Percentiles rank a stretch among this genome's conserved stretches.
Conservation (phyloP, 495 filamentous ascomycete genomes). For the Neurospora sp. region DNA sequence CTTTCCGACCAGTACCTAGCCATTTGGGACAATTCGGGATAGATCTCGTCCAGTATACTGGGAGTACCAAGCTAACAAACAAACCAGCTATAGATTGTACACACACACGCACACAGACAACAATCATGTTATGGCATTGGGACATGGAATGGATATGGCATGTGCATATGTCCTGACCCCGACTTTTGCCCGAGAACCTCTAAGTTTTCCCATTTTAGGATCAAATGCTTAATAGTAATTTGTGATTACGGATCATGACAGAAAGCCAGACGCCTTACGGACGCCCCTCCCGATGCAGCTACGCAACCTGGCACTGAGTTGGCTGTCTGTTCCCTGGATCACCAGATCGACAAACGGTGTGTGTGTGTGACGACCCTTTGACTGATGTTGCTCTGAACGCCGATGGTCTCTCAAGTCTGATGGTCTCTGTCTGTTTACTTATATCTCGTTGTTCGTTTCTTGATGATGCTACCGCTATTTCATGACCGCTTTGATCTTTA, state of each 20-base stretch:
- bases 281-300: background rate
- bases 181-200: background rate
- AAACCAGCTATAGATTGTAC: too few relatives aligned
- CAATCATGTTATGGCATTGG: background rate
- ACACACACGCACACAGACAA: background rate
- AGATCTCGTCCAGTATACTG: too few relatives aligned
- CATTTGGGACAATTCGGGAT: too few relatives aligned
- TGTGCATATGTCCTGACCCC: background rate
- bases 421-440: background rate
- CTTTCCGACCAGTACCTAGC: too few relatives aligned
- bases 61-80: too few relatives aligned
- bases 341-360: background rate
- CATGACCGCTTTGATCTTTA: background rate
- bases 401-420: background rate
- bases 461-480: background rate
- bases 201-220: background rate
- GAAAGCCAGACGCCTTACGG: background rate
- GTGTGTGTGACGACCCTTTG: background rate
- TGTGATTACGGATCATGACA: background rate
- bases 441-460: background rate
- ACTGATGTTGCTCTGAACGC: background rate
- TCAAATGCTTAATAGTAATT: background rate
- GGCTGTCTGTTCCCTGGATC: background rate
- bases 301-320: background rate
- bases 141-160: background rate